Conservation (phyloP, 495 filamentous ascomycete genomes). For the Amniculicola lignicola region DNA sequence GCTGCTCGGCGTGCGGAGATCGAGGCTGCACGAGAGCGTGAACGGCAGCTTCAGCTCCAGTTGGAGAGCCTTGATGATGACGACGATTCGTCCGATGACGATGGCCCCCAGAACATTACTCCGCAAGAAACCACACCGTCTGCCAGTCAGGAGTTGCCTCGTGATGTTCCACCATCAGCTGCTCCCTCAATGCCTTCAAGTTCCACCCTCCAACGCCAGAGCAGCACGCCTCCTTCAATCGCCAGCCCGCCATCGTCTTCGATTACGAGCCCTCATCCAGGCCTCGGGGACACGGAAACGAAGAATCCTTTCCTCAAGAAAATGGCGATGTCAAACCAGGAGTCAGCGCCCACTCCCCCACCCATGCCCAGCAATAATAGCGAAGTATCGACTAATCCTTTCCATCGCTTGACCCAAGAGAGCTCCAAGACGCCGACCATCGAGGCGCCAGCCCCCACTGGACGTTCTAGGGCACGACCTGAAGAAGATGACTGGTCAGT, state of each 20-base stretch:
- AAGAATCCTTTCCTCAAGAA: conserved; percentile 68
- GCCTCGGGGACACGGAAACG: conserved; percentile 46
- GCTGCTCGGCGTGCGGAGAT: conserved; percentile 87
- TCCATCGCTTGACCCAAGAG: conserved; percentile 77
- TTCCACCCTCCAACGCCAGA: conserved; percentile 28
- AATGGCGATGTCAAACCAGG: conserved; percentile 49
- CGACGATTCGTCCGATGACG: conserved; percentile 80
- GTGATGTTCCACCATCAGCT: conserved; percentile 36
- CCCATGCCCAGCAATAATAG: conserved; percentile 43
- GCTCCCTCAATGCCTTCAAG: conserved; percentile 37
- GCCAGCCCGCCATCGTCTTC: conserved; percentile 36
- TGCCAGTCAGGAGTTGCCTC: conserved; percentile 55
- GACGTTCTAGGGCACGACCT: conserved; percentile 56
- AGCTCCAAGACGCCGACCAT: conserved; percentile 37
- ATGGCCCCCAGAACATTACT: conserved; percentile 75
- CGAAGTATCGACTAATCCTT: conserved; percentile 77
- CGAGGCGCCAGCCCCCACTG: conserved; percentile 31
- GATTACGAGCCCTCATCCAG: conserved; percentile 48
- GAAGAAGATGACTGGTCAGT: conserved; percentile 86
- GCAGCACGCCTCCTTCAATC: conserved; percentile 34
- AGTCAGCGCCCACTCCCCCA: conserved; percentile 33
- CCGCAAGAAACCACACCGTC: conserved; percentile 81
- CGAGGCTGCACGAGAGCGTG: conserved; percentile 82
- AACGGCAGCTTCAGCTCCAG: conserved; percentile 81
- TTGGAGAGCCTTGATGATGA: conserved; percentile 76